Evolutionary conservation across 2,329 filamentous ascomycete genomes (phyloP).

Genomic region (Trichoderma sp.): DNA sequence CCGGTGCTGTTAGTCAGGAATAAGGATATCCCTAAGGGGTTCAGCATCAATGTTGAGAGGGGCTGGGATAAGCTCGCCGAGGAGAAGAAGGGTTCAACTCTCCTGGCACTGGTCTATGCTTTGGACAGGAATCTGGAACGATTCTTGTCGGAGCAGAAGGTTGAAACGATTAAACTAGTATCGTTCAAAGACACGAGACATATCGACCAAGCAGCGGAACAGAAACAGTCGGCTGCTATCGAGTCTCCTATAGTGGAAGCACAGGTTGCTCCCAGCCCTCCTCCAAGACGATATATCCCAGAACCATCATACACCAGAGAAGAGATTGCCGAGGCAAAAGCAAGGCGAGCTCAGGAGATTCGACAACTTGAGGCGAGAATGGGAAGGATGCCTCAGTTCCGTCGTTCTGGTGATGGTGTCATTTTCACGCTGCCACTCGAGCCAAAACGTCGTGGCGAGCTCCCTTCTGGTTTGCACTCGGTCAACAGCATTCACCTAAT

Average conservation of each 20-base stretch:
- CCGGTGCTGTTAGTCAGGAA: slow-evolving; percentile 66
- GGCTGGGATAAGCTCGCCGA: slow-evolving; percentile 67
- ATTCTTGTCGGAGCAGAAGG: slow-evolving; percentile 67
- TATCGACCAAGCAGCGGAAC: slow-evolving; percentile 31
- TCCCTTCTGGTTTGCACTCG: slow-evolving; percentile 59
- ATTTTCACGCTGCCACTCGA: slow-evolving; percentile 70
- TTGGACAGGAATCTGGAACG: slow-evolving; percentile 71
- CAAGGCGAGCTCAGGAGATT: slow-evolving; percentile 62
- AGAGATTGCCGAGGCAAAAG: slow-evolving; percentile 61
- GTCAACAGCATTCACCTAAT: slow-evolving; percentile 65
- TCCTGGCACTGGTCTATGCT: slow-evolving; percentile 65
- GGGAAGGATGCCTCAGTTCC: slow-evolving; percentile 63
- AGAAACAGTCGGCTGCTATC: slow-evolving; percentile 11
- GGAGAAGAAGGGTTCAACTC: slow-evolving; percentile 53
- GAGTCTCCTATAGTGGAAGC: slow-evolving; percentile 3
- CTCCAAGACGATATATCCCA: slow-evolving; percentile 37
- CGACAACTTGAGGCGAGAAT: slow-evolving; percentile 74
- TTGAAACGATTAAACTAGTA: slow-evolving; percentile 69
- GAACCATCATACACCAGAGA: slow-evolving; percentile 55
- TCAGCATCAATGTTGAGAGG: slow-evolving; percentile 71
- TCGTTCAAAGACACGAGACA: slow-evolving; percentile 58
- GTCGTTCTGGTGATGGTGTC: slow-evolving; percentile 66
- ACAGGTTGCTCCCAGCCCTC: slow-evolving; percentile 21
- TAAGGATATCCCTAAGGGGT: slow-evolving; percentile 66
- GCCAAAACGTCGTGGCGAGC: slow-evolving; percentile 56